These are phyloP conservation scores for Gryganskiella cystojenkinii DNA, from an alignment of 192 early-diverging fungal genomes.

Conservation along the genomic window DNA sequence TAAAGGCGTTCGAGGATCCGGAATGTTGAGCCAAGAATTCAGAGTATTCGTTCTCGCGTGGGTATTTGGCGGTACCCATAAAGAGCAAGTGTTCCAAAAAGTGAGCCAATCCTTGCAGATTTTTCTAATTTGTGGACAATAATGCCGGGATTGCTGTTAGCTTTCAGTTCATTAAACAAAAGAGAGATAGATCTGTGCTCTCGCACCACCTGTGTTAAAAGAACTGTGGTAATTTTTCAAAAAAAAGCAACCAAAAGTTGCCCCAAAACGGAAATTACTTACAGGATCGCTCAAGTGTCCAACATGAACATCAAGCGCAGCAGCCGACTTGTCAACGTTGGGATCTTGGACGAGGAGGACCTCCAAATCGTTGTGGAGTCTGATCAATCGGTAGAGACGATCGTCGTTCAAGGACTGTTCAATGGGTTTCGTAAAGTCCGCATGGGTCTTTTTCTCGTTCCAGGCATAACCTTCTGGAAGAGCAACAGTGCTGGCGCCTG, in stretches of 20 bases:
- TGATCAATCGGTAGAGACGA: conserved; percentile 68
- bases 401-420: conserved; percentile 71
- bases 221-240: too few species aligned
- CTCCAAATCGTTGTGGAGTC: conserved; percentile 71
- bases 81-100: conserved; percentile 84
- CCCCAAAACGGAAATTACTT: conserved; percentile 25
- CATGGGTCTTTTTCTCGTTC: conserved; percentile 37
- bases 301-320: conserved; percentile 86
- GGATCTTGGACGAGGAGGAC: conserved; percentile 78
- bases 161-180: too few species aligned
- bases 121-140: conserved; percentile 49
- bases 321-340: conserved; percentile 79
- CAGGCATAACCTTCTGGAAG: conserved; percentile 40
- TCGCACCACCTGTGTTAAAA: too few species aligned
- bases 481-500: conserved; percentile 2
- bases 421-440: conserved; percentile 53
- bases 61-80: conserved; percentile 79
- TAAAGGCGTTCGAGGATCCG: conserved; percentile 87
- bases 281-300: conserved; percentile 83
- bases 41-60: conserved; percentile 84
- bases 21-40: conserved; percentile 78
- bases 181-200: too few species aligned
- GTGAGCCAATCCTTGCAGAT: conserved; percentile 85
- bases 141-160: too few species aligned
- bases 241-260: not conserved